phyloP scores from a whole-genome alignment of 768 basidiomycete genomes.

The Xerocomellus chrysenteron region DNA sequence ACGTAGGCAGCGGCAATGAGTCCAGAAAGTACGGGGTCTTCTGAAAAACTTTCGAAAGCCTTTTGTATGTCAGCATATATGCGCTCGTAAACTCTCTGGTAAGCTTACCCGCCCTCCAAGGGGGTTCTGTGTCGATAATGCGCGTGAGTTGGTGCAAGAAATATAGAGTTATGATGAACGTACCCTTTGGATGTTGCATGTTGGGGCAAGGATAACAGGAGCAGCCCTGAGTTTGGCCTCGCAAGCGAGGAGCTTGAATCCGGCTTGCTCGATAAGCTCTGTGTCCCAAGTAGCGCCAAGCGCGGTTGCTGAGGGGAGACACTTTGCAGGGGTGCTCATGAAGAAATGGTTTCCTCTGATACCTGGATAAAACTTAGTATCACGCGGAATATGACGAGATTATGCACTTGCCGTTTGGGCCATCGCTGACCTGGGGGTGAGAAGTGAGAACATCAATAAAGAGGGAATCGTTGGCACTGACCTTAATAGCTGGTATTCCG shows the following conservation, averaged over 20 bases:
- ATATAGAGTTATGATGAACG: slow-evolving; percentile 11
- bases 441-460: not conserved
- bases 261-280: slow-evolving; percentile 60
- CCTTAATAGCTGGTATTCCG: slow-evolving; percentile 72
- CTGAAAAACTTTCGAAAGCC: slow-evolving; percentile 79
- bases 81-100: not conserved
- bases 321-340: slow-evolving; percentile 79
- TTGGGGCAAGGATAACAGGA: slow-evolving; percentile 72
- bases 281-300: slow-evolving; percentile 75
- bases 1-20: slow-evolving; percentile 69
- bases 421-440: slow-evolving; percentile 61
- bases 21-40: slow-evolving; percentile 75
- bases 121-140: slow-evolving; percentile 46
- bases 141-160: not conserved
- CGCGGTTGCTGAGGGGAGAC: slow-evolving; percentile 71
- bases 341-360: slow-evolving; percentile 74
- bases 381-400: not conserved
- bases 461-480: slow-evolving; percentile 13
- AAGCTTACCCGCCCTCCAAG: slow-evolving; percentile 61
- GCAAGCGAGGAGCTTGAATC: slow-evolving; percentile 60
- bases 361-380: slow-evolving; percentile 29
- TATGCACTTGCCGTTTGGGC: slow-evolving; percentile 61
- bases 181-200: slow-evolving; percentile 82
- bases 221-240: slow-evolving; percentile 73
- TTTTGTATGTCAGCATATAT: slow-evolving; percentile 25